These are phyloP conservation scores for Quercus lobata DNA, from an alignment of 331 rosid species.

Conservation along the genomic window DNA sequence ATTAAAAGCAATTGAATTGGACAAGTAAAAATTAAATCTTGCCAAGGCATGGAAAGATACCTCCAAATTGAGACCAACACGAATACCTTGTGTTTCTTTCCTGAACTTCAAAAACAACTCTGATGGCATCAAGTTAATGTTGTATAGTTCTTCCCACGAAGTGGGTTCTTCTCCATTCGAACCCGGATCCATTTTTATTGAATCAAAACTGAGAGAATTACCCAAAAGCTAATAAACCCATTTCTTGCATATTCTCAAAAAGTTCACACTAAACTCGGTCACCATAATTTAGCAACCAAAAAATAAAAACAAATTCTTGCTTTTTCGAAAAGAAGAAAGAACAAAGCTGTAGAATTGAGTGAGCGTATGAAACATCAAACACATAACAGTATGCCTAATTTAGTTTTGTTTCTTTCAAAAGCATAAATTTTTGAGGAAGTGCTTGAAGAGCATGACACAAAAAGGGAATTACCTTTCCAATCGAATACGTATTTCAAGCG, in stretches of 20 bases:
- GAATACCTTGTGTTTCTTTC: constrained; percentile 72
- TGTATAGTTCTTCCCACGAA: constrained; percentile 77
- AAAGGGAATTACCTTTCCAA: background rate
- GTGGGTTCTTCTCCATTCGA: constrained; percentile 61
- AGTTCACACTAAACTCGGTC: background rate
- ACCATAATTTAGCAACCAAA: background rate
- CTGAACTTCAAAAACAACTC: constrained; percentile 87
- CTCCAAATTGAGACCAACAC: constrained; percentile 90
- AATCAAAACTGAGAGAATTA: constrained; percentile 12
- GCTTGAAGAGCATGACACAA: background rate
- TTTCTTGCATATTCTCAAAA: background rate
- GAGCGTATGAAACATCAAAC: background rate
- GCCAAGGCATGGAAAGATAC: constrained; percentile 18
- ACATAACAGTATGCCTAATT: background rate
- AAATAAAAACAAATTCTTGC: background rate
- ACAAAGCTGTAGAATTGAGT: background rate
- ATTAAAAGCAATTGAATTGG: background rate
- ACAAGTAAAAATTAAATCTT: background rate
- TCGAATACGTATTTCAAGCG: background rate
- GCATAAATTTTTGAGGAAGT: background rate
- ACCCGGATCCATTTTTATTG: constrained; percentile 49
- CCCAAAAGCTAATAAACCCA: background rate
- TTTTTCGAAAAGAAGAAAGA: too few relatives aligned
- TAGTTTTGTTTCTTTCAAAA: background rate
- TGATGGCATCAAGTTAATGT: constrained; percentile 70